Base-by-base conservation (phyloP, 169 alveolate species). In the Toxoplasma gondii region DNA sequence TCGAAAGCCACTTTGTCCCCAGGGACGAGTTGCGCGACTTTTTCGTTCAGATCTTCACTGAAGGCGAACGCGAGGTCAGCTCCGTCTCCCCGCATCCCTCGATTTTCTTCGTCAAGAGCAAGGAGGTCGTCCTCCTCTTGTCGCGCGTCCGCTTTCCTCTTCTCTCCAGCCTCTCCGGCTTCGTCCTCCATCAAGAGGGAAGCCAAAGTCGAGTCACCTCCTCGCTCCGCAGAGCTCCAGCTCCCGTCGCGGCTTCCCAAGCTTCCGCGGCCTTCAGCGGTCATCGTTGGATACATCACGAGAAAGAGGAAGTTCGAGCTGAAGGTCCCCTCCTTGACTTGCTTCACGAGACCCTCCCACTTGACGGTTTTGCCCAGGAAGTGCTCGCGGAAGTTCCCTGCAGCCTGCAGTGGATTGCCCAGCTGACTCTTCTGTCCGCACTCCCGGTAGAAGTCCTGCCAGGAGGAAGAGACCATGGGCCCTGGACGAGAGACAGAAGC, bases 21-120 rank as follows among this genome's bases (percentile, higher is more conserved):
- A 0, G 94, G 94, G 24, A 34, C 69, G 54, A 91, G 83, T 58
- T 78, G 45, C 38, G 39, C 91, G 54, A 91, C 83, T 2, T 80
- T 74, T 16, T 31, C 29, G 64, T 82, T 83, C 0, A 91, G 94
- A 17, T 82, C 90, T 27, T 58, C 69, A 81, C 78, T 86, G 94
- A 91, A 91, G 69, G 94, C 94, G 4, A 91, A 84, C 4, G 91
- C 94, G 27, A 91, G 49, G 54, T 91, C 94, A 1, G 94, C 94
- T 2, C 94, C 91, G 67, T 91, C 94, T 80, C 94, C 94, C 67
- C 80, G 84, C 94, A 91, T 49, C 5, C 91, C 94, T 91, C 58
- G 53, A 29, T 78, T 83, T 91, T 91, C 94, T 38, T 80, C 64
- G 16, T 81, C 84, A 16, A 91, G 69, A 0, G 54, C 36, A 16